Conservation (phyloP, 2,329 filamentous ascomycete species). For the Penicillium sp. region DNA sequence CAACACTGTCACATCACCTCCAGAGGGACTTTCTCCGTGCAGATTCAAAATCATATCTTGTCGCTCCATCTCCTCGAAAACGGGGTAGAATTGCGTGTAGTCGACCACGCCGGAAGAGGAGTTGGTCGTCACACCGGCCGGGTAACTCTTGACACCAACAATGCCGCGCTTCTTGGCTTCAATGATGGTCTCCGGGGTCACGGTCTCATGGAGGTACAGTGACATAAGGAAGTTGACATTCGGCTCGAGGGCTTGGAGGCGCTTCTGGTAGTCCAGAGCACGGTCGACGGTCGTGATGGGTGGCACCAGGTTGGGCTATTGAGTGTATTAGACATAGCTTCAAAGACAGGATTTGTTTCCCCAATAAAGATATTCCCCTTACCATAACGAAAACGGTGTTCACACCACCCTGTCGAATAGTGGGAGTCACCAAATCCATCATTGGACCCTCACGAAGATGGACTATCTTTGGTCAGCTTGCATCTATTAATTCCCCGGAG, state of each 20-base stretch:
- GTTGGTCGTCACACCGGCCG: constrained; percentile 57
- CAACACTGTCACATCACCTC: constrained; percentile 54
- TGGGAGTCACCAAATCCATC: constrained; percentile 59
- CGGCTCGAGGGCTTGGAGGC: constrained; percentile 60
- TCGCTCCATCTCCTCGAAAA: constrained; percentile 86
- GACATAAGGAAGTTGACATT: constrained; percentile 72
- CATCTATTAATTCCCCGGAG: constrained; percentile 4
- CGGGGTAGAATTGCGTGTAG: constrained; percentile 50
- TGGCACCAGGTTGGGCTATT: constrained; percentile 64
- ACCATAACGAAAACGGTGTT: constrained; percentile 61
- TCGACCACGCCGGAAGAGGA: constrained; percentile 52
- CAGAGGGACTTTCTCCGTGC: constrained; percentile 67
- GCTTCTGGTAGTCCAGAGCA: constrained; percentile 65
- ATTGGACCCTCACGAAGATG: constrained; percentile 67
- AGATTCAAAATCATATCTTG: constrained; percentile 83
- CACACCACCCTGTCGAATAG: constrained; percentile 62
- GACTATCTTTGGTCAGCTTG: constrained; percentile 43
- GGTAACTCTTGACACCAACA: constrained; percentile 58
- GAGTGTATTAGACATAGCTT: constrained; percentile 20
- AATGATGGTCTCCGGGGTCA: constrained; percentile 68
- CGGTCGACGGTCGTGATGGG: constrained; percentile 61
- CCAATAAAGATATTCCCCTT: constrained; percentile 17
- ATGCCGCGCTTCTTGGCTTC: constrained; percentile 73
- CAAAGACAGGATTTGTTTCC: constrained; percentile 38
- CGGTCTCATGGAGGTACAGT: constrained; percentile 63